A percentile compares a stretch with the other conserved stretches of the same genome.
Conservation (phyloP, 75 land plant species). For the Cupressus sempervirens region DNA sequence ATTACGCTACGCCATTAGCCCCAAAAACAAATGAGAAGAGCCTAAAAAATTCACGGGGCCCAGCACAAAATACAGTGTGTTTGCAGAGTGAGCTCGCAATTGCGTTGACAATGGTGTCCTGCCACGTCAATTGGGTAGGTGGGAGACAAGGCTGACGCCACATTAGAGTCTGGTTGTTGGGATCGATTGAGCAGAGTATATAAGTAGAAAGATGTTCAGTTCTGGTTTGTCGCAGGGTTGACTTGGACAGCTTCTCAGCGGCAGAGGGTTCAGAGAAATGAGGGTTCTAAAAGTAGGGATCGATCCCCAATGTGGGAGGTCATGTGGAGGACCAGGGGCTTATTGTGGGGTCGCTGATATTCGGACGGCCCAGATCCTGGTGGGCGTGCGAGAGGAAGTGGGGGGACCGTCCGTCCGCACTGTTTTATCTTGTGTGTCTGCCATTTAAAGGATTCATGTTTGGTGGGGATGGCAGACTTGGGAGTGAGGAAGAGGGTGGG, state of each 20-base stretch:
- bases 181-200: neutral
- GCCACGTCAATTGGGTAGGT: neutral
- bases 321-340: neutral
- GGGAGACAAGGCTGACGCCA: neutral
- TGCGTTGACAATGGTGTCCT: neutral
- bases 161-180: neutral
- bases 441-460: neutral
- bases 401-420: neutral
- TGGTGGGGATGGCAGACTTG: neutral
- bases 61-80: neutral
- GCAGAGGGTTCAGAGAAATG: neutral
- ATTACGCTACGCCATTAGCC: too few relatives aligned
- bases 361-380: neutral
- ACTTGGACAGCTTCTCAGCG: neutral
- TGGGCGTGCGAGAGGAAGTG: slow-evolving; percentile 6
- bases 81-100: neutral
- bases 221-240: neutral
- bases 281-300: neutral
- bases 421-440: neutral
- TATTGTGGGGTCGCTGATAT: neutral
- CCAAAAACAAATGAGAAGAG: too few relatives aligned
- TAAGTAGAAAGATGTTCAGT: neutral
- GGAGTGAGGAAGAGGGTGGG: neutral
- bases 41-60: neutral
- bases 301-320: neutral